Percentiles rank a stretch among this genome's conserved stretches.
phyloP scores from a whole-genome alignment of 768 basidiomycete genomes.

The Lactarius vividus region DNA sequence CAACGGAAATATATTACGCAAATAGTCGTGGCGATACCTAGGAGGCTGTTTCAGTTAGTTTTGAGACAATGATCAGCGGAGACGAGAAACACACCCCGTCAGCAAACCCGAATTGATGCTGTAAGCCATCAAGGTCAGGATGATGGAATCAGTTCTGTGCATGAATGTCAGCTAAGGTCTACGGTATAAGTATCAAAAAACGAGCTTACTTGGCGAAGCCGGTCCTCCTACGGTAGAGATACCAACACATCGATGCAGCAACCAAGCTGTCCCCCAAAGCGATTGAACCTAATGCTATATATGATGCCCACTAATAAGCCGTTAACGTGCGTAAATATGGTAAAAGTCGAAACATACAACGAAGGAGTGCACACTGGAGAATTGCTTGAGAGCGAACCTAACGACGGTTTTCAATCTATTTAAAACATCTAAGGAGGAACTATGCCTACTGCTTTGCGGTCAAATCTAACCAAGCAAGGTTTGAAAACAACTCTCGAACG shows the following conservation, averaged over 20 bases:
- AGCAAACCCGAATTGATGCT: conserved; percentile 32
- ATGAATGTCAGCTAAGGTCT: not conserved
- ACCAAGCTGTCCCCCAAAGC: conserved; percentile 51
- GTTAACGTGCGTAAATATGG: not conserved
- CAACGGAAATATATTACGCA: conserved; percentile 8
- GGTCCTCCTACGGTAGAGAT: conserved; percentile 47
- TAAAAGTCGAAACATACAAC: conserved; percentile 29
- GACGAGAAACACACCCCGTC: conserved; percentile 27
- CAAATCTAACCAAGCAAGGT: conserved; percentile 38
- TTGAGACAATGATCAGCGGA: not conserved
- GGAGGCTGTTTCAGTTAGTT: conserved; percentile 20
- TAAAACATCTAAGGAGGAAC: conserved; percentile 1
- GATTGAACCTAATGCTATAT: conserved; percentile 44
- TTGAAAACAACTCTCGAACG: not conserved
- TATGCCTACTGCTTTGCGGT: conserved; percentile 43
- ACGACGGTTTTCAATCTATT: conserved; percentile 16
- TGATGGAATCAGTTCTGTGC: conserved; percentile 32
- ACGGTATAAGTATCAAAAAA: not conserved
- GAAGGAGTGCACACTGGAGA: conserved; percentile 37
- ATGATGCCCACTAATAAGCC: conserved; percentile 46
- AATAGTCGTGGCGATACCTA: conserved; percentile 25
- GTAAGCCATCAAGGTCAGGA: conserved; percentile 32
- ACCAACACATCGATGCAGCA: conserved; percentile 47
- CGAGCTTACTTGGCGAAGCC: conserved; percentile 41
- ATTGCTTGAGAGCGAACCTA: conserved; percentile 33